Evolutionary conservation across 2,329 filamentous ascomycete genomes (phyloP).

Genomic region (Ambrosiella xylebori): DNA sequence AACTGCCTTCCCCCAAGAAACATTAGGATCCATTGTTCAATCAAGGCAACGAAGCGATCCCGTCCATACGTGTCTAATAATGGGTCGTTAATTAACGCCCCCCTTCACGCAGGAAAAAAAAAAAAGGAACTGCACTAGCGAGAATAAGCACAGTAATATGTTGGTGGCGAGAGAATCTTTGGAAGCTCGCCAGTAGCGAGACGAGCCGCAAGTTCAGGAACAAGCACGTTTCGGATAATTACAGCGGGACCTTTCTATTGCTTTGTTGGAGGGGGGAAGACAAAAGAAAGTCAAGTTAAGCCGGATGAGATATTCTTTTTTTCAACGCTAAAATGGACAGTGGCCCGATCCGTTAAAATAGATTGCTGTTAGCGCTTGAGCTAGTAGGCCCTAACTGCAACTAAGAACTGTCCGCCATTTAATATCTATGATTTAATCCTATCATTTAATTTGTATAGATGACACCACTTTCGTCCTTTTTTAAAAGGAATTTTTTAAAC

Average conservation of each 20-base stretch:
- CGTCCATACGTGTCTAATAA: not conserved
- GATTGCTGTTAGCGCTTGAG: not conserved
- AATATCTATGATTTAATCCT: too few relatives aligned
- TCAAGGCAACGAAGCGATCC: not conserved
- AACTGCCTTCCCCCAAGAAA: not conserved
- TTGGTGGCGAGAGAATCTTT: not conserved
- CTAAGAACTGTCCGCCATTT: not conserved
- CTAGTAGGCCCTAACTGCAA: not conserved
- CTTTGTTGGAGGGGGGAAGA: not conserved
- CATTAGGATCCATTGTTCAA: not conserved
- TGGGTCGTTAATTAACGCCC: not conserved
- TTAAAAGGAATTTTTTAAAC: too few relatives aligned
- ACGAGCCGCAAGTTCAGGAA: conserved; percentile 1
- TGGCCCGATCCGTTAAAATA: not conserved
- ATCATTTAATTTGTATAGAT: too few relatives aligned
- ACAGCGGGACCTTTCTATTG: not conserved
- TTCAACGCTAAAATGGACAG: too few relatives aligned
- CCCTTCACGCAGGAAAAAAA: too few relatives aligned
- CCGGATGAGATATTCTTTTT: not conserved
- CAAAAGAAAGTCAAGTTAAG: not conserved
- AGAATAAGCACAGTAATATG: not conserved
- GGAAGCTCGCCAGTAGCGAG: not conserved
- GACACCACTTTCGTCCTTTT: too few relatives aligned
- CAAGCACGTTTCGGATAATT: not conserved
- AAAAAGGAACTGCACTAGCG: not conserved